Conservation (phyloP, 345 rosid species). For the Iberis pinnata region DNA sequence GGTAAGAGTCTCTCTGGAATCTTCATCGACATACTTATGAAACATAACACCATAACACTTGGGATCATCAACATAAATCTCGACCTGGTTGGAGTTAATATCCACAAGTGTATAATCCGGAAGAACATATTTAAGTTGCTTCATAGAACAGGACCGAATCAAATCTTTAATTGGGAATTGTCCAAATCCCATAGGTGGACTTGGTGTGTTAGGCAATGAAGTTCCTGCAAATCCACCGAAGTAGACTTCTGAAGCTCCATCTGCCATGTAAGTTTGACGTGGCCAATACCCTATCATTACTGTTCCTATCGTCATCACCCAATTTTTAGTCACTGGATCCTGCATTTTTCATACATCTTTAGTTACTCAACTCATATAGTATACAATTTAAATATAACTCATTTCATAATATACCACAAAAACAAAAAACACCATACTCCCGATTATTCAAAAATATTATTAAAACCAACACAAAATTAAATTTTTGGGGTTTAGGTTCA, state of each 20-base stretch:
- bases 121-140: conserved; percentile 5
- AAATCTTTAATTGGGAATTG: neutral
- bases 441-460: too few species aligned
- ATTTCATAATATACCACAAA: too few species aligned
- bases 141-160: conserved; percentile 13
- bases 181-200: neutral
- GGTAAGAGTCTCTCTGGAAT: conserved; percentile 25
- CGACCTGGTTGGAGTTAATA: neutral
- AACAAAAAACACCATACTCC: too few species aligned
- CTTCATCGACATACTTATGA: conserved; percentile 12
- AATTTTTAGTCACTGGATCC: conserved; percentile 1
- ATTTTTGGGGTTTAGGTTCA: too few species aligned
- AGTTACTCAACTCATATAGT: neutral
- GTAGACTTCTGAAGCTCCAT: neutral
- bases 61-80: conserved; percentile 7
- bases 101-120: neutral
- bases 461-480: too few species aligned
- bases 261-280: neutral
- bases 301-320: neutral
- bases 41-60: conserved; percentile 7
- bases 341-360: neutral
- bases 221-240: conserved; percentile 6
- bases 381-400: too few species aligned
- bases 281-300: conserved; percentile 18
- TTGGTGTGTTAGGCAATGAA: neutral